Base-by-base conservation (phyloP, 305 asterid species). In the Striga hermonthica region DNA sequence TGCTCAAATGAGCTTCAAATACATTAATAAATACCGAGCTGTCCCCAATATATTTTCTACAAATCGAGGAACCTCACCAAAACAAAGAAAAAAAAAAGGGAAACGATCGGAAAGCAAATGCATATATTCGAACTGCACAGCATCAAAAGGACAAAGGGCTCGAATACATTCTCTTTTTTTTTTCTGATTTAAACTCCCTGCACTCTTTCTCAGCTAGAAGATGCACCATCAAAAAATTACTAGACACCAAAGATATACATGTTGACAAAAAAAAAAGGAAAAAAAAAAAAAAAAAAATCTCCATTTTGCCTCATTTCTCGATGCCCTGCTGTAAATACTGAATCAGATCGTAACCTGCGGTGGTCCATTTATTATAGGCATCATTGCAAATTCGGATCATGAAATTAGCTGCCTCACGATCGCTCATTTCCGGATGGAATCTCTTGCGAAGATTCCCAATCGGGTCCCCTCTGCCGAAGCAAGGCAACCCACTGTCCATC, bases 391-490 rank as follows among this genome's bases (percentile, higher is more conserved):
- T 82, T 4, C 89, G 86, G 48, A 90, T 86, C 99, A 93, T 93
- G 67, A 76, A 93, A 77, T 85, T 88, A 48, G 99, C 99, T 2
- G 99, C 99, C 76, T 93, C 99, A 4, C 99, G 95, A 44, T 93
- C 99, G 11, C 84, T 90, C 99, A 93, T 88, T 70, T 93, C 99
- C 4, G 99, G 97, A 65, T 83, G 99, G 74, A 88, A 88, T 70
- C 99, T 89, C 81, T 90, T 93, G 15, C 97, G 85, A 47, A 93
- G 97, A 65, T 93, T 93, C 57, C 99, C 97, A 35, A 93, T 88
- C n/a, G 99, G 97, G 50, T 93, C 97, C 1, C 99, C 99, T 69
- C 99, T 73, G 81, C 99, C 86, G 77, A 93, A 90, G 84, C 99
- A 93, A 34, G 99, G 99, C 80, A 93, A 76, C 61, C 99, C 99